phyloP scores from a whole-genome alignment of 306 rosid genomes.

The Lithocarpus polystachyus region DNA sequence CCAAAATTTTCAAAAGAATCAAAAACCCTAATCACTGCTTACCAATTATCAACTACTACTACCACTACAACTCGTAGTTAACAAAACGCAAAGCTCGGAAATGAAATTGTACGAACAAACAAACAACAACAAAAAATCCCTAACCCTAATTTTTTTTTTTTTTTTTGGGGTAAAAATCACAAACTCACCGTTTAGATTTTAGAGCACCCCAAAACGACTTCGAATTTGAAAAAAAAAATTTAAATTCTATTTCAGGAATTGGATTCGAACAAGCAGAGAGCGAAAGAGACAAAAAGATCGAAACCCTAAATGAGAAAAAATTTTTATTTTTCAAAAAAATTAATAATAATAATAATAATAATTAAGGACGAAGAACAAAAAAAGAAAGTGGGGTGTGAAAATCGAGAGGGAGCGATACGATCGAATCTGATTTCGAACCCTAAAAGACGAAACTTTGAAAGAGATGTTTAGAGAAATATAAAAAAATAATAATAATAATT shows the following conservation, averaged over 20 bases:
- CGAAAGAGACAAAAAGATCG: conserved; percentile 15
- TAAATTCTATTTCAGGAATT: too few species aligned
- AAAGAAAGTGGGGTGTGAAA: conserved; percentile 46
- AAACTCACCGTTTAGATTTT: conserved; percentile 36
- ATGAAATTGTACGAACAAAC: conserved; percentile 16
- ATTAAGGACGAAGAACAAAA: neutral
- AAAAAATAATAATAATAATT: neutral
- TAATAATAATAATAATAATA: neutral
- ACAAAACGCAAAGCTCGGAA: conserved; percentile 29
- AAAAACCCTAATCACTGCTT: neutral
- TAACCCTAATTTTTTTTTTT: conserved; percentile 28
- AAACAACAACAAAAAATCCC: conserved; percentile 39
- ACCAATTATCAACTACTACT: neutral
- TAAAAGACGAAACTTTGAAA: conserved; percentile 45
- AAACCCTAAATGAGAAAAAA: conserved; percentile 50
- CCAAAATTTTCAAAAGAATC: conserved; percentile 15
- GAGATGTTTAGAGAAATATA: conserved; percentile 33
- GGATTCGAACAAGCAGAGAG: neutral
- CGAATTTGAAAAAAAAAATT: conserved; percentile 24
- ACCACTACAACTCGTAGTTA: too few species aligned
- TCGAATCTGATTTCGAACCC: conserved; percentile 61
- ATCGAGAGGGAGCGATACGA: conserved; percentile 57
- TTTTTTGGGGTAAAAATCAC: neutral
- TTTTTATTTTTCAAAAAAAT: neutral
- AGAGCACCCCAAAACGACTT: conserved; percentile 9